Base-by-base conservation (phyloP, 495 filamentous ascomycete genomes). In the Penicillium alfredii region DNA sequence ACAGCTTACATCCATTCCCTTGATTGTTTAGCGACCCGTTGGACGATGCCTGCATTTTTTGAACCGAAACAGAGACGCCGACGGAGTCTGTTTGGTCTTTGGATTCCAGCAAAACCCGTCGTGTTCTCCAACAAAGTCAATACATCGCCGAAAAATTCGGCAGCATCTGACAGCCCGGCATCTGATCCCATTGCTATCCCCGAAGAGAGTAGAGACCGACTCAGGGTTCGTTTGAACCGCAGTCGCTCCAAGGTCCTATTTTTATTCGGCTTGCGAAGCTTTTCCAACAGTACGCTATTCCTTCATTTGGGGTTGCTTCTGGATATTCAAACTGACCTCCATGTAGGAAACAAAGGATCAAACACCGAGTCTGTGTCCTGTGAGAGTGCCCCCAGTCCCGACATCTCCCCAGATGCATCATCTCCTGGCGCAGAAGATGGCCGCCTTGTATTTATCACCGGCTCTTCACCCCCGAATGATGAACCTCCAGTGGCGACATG, bases 201-300 rank as follows among this genome's bases (percentile, higher is more conserved):
- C 8, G 15, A 28, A 9, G 9, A 18, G 4, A 15, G 33, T 13
- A 51, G 33, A 31, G 22, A 35, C 27, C 43, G 50, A 9, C 31
- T 57, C 3, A 47, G 31, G 12, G 20, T 30, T 8, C 44, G 44
- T n/a, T 16, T 57, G 11, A 51, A 46, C 2, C 43, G 47, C 8
- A 57, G 50, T 41, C 44, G 53, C 20, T 57, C 53, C 4, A 54
- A 51, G 22, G 17, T 57, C 7, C 16, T 57, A 33, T 35, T 49
- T 1, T 46, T 57, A 25, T 33, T 57, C n/a, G 44, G 51, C 3
- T 29, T 57, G 13, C 41, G 47, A 3, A 29, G 21, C 14, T 55
- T 46, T 16, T 47, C 44, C 1, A 55, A 46, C 6, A 37, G 53
- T 55, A 10, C 16, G 50, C 31, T 5, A n/a, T 7, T 0, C 16